Base-by-base conservation (phyloP, 441 rosid species). In the Populus tomentosa region DNA sequence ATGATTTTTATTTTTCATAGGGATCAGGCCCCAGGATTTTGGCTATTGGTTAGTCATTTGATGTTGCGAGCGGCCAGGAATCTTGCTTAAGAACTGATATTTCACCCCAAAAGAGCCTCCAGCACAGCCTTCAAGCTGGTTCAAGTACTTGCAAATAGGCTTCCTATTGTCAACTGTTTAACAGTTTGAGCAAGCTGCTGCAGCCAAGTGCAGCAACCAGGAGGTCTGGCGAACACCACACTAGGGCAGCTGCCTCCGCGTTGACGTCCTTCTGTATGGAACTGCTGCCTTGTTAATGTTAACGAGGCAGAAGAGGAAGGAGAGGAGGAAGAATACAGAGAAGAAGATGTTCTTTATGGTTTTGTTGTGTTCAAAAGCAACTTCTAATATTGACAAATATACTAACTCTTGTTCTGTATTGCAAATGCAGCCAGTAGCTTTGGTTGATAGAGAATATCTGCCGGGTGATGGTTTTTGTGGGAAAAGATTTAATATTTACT, bases 41-140 rank as follows among this genome's bases (percentile, higher is more conserved):
- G 35, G 35, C 35, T 33, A 1, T 6, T 33, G 35, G 35, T 33
- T 33, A 33, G 35, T 33, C 35, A 28, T 21, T 86, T 80, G 75
- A 87, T 81, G 18, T 68, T 69, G 82, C 86, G 86, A 28, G 81
- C 78, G 2, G 11, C 14, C 20, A 35, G 89, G 86, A 38, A 84
- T 78, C 82, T 80, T 78, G 77, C 76, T 78, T 73, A 86, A 70
- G 82, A 74, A 79, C 67, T 75, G 77, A 69, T 84, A 81, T 73
- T 82, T 80, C 4, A 86, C 62, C 7, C 86, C 82, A 10, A 76
- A 8, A 3, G 80, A 80, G 66, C 66, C 73, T 10, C 76, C 81
- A 7, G 35, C 76, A 1, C 35, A 6, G 77, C 76, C 79, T 79
- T 86, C 78, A 88, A 40, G 83, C 87, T 36, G 35, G 35, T 33